A percentile compares a stretch with the other conserved stretches of the same genome.
phyloP scores from a whole-genome alignment of 495 filamentous ascomycete species.

The Hypomontagnella submonticulosa region DNA sequence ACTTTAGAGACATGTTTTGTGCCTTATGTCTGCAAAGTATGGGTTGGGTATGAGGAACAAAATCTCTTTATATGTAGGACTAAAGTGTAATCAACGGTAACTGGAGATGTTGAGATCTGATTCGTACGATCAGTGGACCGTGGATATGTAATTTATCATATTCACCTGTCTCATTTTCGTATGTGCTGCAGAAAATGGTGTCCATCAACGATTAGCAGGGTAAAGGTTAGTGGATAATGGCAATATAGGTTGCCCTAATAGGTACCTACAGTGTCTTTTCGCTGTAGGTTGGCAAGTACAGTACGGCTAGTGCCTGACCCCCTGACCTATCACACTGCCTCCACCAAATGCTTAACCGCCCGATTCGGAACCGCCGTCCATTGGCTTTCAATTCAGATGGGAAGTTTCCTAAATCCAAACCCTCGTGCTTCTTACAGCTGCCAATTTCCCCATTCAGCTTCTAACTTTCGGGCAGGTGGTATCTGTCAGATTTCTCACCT shows the following conservation, averaged over 20 bases:
- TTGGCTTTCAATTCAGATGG: slow-evolving; percentile 34
- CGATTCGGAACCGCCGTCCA: slow-evolving; percentile 35
- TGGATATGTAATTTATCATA: too few relatives aligned
- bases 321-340: too few relatives aligned
- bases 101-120: too few relatives aligned
- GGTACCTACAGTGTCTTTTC: slow-evolving; percentile 3
- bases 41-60: too few relatives aligned
- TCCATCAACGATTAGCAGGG: too few relatives aligned
- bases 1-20: neutral
- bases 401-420: slow-evolving; percentile 26
- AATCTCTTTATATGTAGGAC: too few relatives aligned
- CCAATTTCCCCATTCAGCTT: slow-evolving; percentile 44
- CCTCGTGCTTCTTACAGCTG: slow-evolving; percentile 23
- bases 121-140: too few relatives aligned
- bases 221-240: too few relatives aligned
- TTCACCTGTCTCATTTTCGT: neutral
- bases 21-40: neutral
- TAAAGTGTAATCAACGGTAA: too few relatives aligned
- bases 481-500: slow-evolving; percentile 32
- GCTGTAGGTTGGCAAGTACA: slow-evolving; percentile 5
- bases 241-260: too few relatives aligned
- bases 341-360: slow-evolving; percentile 23
- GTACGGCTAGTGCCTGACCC: neutral
- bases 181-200: too few relatives aligned
- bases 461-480: slow-evolving; percentile 39